Evolutionary conservation across 2,329 filamentous ascomycete species (phyloP).

Genomic region (Neopestalotiopsis clavispora): DNA sequence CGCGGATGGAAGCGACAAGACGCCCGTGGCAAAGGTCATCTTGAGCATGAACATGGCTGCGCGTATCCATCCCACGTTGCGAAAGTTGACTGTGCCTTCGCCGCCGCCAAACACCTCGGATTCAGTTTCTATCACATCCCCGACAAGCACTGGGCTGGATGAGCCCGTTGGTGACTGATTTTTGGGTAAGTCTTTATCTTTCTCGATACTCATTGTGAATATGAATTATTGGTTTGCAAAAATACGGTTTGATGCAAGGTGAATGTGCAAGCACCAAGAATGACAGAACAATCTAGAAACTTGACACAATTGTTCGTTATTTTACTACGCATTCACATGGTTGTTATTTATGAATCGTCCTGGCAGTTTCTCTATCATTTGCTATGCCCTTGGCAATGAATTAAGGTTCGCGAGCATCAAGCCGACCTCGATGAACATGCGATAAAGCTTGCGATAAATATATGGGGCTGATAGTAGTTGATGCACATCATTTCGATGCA

Average conservation of each 20-base stretch:
- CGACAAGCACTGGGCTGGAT: neutral
- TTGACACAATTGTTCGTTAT: no score
- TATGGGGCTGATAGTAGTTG: neutral
- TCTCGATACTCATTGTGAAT: neutral
- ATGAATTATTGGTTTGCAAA: no score
- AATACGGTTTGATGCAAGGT: no score
- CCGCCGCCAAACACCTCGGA: neutral
- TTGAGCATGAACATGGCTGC: constrained; percentile 10
- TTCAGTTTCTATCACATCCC: neutral
- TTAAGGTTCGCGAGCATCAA: neutral
- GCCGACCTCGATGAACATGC: neutral
- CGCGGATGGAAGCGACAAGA: neutral
- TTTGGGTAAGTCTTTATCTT: neutral
- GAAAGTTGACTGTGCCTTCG: constrained; percentile 6
- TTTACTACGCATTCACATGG: no score
- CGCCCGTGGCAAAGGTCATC: constrained; percentile 5
- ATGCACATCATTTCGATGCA: neutral
- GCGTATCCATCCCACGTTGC: neutral
- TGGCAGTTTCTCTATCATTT: no score
- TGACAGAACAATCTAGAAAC: no score
- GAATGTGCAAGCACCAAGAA: no score
- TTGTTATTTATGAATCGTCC: no score
- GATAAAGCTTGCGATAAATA: neutral
- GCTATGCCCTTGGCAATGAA: neutral
- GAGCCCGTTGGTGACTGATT: neutral